Conservation (phyloP, 1,139 yeast species). For the Meyerozyma athensensis region DNA sequence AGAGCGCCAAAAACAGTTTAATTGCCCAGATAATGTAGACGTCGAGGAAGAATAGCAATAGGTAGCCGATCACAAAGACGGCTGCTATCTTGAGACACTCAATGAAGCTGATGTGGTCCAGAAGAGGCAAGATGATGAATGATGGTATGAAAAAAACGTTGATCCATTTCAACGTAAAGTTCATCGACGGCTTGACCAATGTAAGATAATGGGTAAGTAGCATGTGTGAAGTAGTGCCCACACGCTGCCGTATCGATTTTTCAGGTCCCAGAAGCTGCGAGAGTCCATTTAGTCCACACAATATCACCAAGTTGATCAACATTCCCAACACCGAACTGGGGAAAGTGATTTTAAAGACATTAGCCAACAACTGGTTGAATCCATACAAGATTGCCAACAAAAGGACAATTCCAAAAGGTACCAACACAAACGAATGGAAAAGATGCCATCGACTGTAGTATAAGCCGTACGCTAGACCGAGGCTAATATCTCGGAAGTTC, state of each 20-base stretch:
- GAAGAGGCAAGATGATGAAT: conserved; percentile 64
- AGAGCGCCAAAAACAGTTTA: conserved; percentile 18
- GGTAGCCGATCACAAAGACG: conserved; percentile 62
- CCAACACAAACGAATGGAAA: conserved; percentile 25
- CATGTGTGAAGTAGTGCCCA: conserved; percentile 28
- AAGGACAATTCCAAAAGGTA: conserved; percentile 34
- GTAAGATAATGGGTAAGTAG: conserved; percentile 39
- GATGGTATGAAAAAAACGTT: conserved; percentile 76
- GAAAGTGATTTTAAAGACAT: conserved; percentile 49
- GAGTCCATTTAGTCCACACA: conserved; percentile 32
- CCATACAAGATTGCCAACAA: conserved; percentile 53
- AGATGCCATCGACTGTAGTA: conserved; percentile 12
- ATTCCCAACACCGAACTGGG: conserved; percentile 77
- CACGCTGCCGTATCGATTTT: conserved; percentile 8
- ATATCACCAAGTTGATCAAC: conserved; percentile 53
- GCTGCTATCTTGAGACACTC: conserved; percentile 75
- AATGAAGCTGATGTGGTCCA: conserved; percentile 55
- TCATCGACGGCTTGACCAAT: conserved; percentile 58
- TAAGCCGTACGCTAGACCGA: conserved; percentile 8
- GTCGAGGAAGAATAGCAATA: conserved; percentile 44
- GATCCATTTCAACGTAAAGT: conserved; percentile 72
- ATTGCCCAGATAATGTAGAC: conserved; percentile 34
- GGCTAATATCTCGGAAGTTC: neutral
- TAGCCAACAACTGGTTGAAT: conserved; percentile 47
- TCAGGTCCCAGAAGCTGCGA: conserved; percentile 10